A percentile compares a stretch with the other conserved stretches of the same genome.
phyloP scores from a whole-genome alignment of 1,284 basidiomycete genomes.

The Apiotrichum domesticum region DNA sequence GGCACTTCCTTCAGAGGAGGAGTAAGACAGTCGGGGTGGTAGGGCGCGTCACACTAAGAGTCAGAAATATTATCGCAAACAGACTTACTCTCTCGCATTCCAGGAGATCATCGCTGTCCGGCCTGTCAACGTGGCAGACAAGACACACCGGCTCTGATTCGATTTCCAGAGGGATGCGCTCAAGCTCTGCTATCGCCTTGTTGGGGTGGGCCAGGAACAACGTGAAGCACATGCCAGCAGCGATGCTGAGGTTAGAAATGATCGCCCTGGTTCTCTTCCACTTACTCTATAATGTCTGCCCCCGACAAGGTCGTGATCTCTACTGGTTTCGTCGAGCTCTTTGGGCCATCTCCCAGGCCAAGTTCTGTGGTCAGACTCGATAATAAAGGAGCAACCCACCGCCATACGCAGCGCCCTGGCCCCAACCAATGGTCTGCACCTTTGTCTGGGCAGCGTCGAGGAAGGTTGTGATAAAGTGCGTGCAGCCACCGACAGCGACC shows the following conservation, averaged over 20 bases:
- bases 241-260: constrained; percentile 55
- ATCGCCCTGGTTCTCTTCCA: not conserved
- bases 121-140: constrained; percentile 57
- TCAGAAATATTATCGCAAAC: not conserved
- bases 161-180: constrained; percentile 66
- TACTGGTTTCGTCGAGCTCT: constrained; percentile 79
- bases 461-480: constrained; percentile 70
- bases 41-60: constrained; percentile 76
- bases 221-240: constrained; percentile 77
- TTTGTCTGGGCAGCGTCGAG: constrained; percentile 52
- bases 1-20: constrained; percentile 73
- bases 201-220: constrained; percentile 68
- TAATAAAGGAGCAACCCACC: constrained; percentile 32
- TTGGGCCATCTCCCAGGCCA: constrained; percentile 70
- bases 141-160: constrained; percentile 65
- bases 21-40: constrained; percentile 71
- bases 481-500: constrained; percentile 76
- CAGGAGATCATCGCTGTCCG: constrained; percentile 62
- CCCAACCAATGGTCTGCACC: constrained; percentile 47
- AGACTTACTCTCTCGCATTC: constrained; percentile 76
- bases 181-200: constrained; percentile 60
- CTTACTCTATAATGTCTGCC: constrained; percentile 71
- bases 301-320: constrained; percentile 64
- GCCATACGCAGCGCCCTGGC: constrained; percentile 14
- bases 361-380: constrained; percentile 51